A percentile compares a stretch with the other conserved stretches of the same genome.
These are phyloP conservation scores for Ochromonas danica DNA, from an alignment of 108 stramenopile genomes.

Conservation along the genomic window DNA sequence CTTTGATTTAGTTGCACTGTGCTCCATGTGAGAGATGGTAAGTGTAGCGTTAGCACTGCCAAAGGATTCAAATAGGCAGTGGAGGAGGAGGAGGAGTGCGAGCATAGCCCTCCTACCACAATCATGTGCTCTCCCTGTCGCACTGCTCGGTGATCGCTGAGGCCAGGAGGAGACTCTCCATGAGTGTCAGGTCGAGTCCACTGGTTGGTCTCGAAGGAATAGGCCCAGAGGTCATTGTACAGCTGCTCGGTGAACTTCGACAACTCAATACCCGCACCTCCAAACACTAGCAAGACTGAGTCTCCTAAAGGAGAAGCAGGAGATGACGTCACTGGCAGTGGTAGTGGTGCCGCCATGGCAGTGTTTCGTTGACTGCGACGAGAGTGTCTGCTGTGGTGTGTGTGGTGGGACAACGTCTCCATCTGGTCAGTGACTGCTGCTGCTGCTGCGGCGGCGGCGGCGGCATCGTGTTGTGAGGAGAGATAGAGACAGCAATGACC, in stretches of 20 bases:
- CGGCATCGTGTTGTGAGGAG: too few species aligned
- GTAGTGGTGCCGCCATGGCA: too few species aligned
- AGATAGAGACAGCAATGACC: too few species aligned
- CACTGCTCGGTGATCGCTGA: neutral
- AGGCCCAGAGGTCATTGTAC: conserved; percentile 7
- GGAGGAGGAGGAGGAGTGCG: neutral
- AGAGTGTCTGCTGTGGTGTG: too few species aligned
- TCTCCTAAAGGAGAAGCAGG: too few species aligned
- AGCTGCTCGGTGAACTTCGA: conserved; percentile 20
- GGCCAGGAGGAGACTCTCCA: neutral
- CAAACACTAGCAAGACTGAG: conserved; percentile 12
- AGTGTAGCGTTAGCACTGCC: neutral
- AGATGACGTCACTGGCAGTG: neutral
- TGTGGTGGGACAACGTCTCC: too few species aligned
- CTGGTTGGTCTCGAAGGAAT: neutral
- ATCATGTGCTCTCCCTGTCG: neutral
- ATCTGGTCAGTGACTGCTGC: too few species aligned
- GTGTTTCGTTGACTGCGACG: too few species aligned
- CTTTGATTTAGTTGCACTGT: neutral
- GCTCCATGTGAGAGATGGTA: neutral
- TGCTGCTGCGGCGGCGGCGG: too few species aligned
- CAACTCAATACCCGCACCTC: conserved; percentile 11
- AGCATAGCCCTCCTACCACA: neutral
- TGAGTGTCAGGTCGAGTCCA: neutral
- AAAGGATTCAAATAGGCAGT: neutral